Evolutionary conservation across 495 filamentous ascomycete genomes (phyloP).

Genomic region (Aspergillus bridgeri): DNA sequence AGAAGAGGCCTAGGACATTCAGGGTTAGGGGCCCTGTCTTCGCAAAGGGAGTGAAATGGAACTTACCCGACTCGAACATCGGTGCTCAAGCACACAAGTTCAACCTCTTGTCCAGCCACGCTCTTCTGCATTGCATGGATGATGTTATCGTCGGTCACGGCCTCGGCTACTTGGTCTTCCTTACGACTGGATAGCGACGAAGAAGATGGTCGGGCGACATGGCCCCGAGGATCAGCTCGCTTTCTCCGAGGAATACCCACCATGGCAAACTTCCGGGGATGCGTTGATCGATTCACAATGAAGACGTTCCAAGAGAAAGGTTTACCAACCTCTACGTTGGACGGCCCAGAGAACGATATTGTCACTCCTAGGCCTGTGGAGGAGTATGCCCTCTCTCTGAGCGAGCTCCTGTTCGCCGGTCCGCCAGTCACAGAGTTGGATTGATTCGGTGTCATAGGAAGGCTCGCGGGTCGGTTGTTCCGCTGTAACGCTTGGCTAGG

Average conservation of each 20-base stretch:
- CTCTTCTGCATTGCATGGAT: constrained; percentile 79
- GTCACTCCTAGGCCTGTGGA: constrained; percentile 66
- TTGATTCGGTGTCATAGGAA: constrained; percentile 30
- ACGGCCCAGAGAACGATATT: constrained; percentile 68
- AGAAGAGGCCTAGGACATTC: constrained; percentile 54
- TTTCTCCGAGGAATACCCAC: constrained; percentile 76
- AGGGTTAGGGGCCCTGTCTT: background rate
- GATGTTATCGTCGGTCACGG: constrained; percentile 79
- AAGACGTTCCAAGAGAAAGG: constrained; percentile 85
- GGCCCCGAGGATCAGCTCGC: constrained; percentile 60
- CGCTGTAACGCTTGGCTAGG: constrained; percentile 53
- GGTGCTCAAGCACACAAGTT: constrained; percentile 76
- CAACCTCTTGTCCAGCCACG: constrained; percentile 64
- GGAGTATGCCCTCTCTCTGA: constrained; percentile 47
- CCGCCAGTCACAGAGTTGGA: constrained; percentile 27
- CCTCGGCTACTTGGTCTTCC: constrained; percentile 61
- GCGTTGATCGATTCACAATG: constrained; percentile 74
- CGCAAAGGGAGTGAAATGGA: background rate
- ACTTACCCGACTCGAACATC: constrained; percentile 78
- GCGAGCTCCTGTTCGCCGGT: constrained; percentile 49
- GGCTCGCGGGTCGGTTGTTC: constrained; percentile 53
- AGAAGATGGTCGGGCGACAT: constrained; percentile 46
- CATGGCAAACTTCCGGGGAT: constrained; percentile 73
- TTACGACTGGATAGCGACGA: constrained; percentile 41
- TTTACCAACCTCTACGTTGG: constrained; percentile 62